phyloP scores from a whole-genome alignment of 495 filamentous ascomycete genomes.

The Ramalina intermedia region DNA sequence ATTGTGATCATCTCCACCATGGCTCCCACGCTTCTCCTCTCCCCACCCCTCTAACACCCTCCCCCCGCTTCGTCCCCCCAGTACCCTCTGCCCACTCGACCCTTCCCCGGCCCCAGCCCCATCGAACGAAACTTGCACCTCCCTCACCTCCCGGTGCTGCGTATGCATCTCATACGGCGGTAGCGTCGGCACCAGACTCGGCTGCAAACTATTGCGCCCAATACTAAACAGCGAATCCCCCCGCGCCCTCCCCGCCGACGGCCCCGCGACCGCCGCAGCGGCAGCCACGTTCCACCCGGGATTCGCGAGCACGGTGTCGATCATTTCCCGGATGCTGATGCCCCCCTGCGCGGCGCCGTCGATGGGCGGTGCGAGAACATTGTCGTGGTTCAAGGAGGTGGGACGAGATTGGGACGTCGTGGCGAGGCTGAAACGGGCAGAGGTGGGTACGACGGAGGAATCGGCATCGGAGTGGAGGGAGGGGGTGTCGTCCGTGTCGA shows the following conservation, averaged over 20 bases:
- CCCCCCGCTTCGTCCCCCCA: not conserved
- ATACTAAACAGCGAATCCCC: constrained; percentile 1
- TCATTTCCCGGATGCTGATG: not conserved
- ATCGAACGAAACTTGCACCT: not conserved
- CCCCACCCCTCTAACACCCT: not conserved
- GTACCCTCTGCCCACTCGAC: no score
- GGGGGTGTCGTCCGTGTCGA: no score
- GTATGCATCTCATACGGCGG: constrained; percentile 2
- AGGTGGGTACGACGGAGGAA: not conserved
- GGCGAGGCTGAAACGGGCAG: not conserved
- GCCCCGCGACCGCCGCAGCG: not conserved
- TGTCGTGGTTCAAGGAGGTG: not conserved
- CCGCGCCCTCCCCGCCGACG: not conserved
- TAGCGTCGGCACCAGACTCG: not conserved
- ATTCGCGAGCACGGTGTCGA: not conserved
- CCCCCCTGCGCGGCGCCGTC: not conserved
- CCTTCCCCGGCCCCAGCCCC: not conserved
- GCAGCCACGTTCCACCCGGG: not conserved
- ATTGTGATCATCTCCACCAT: not conserved
- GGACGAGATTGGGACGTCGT: not conserved
- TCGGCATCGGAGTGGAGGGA: no score
- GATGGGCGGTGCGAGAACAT: not conserved
- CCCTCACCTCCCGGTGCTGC: not conserved
- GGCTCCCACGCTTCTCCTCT: not conserved
- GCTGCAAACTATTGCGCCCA: not conserved